Base-by-base conservation (phyloP, 2,329 filamentous ascomycete species). In the Mycosphaerella arachidis region DNA sequence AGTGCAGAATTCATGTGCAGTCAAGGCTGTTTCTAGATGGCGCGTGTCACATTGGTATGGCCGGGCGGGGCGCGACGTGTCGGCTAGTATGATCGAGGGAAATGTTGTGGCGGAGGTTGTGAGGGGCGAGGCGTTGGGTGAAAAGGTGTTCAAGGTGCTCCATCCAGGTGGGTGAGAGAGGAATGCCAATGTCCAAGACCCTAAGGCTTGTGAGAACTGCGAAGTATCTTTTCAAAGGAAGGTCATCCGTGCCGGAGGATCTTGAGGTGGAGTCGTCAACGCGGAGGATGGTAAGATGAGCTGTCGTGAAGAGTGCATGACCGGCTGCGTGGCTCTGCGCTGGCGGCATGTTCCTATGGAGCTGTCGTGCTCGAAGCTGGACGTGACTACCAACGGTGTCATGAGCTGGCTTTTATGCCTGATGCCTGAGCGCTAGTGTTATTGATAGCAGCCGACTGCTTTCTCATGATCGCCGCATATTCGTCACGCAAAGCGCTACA, bases 21-120 rank as follows among this genome's bases (percentile, higher is more conserved):
- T 58, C 57, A 9, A 31, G 64, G 27, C 51, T 66, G 20, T 64
- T 62, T 29, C 55, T 64, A 13, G 62, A 66, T 30, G 60, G 61
- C 31, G 57, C 62, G 4, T 66, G 62, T 53, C 64, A 62, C 46
- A 57, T 56, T 2, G 62, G 60, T 1, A 64, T 66, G 60, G 64
- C 64, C 53, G 62, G 62, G 8, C 58, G 59, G 29, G 62, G 62
- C 29, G 61, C 64, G 18, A 64, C 62, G 9, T 64, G 60, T 51
- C 62, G 12, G 56, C 51, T 29, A 63, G 62, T 61, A 59, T 59
- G 1, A 50, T 63, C 9, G 31, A 31, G 16, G 60, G 64, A 8
- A 59, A 55, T n/a, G 24, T 66, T 50, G 60, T 64, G 12, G 53
- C 56, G 6, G 4, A 59, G 20, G 48, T 61, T 24, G 61, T 61